phyloP scores from a whole-genome alignment of 2,329 filamentous ascomycete species.

The Pseudogymnoascus destructans region DNA sequence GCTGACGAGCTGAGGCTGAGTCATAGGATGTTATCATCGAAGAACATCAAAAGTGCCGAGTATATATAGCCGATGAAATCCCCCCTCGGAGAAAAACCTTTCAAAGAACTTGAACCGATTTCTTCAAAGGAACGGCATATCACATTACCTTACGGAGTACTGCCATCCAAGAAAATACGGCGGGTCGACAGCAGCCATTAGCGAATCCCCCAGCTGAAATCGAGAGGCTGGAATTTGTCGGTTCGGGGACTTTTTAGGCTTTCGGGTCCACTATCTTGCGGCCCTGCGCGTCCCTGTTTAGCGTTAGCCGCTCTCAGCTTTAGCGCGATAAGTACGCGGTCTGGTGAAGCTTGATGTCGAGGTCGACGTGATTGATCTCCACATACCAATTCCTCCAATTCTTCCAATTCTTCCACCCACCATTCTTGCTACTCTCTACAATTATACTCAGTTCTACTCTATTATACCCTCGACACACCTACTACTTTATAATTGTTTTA shows the following conservation, averaged over 20 bases:
- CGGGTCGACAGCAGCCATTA: background rate
- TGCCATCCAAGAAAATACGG: background rate
- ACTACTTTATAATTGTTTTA: background rate
- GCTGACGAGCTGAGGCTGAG: background rate
- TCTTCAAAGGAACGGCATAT: background rate
- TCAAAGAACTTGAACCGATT: background rate
- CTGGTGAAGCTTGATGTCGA: slow-evolving; percentile 4
- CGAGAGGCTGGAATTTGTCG: background rate
- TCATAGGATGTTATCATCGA: background rate
- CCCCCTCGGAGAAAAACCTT: background rate
- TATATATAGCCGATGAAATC: background rate
- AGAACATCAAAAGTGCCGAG: background rate
- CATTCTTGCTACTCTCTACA: background rate
- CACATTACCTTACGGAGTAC: background rate
- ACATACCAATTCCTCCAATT: background rate
- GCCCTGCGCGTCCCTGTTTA: slow-evolving; percentile 5
- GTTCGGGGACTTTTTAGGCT: slow-evolving; percentile 4
- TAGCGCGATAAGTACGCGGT: slow-evolving; percentile 8
- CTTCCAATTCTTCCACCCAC: slow-evolving; percentile 5
- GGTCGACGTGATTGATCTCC: slow-evolving; percentile 3
- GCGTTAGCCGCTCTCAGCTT: background rate
- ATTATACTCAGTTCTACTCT: background rate
- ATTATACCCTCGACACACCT: slow-evolving; percentile 3
- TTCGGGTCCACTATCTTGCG: slow-evolving; percentile 7
- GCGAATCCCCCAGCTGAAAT: background rate